These are phyloP conservation scores for Dactylorhiza incarnata DNA, from an alignment of 106 monocot species.

Conservation along the genomic window DNA sequence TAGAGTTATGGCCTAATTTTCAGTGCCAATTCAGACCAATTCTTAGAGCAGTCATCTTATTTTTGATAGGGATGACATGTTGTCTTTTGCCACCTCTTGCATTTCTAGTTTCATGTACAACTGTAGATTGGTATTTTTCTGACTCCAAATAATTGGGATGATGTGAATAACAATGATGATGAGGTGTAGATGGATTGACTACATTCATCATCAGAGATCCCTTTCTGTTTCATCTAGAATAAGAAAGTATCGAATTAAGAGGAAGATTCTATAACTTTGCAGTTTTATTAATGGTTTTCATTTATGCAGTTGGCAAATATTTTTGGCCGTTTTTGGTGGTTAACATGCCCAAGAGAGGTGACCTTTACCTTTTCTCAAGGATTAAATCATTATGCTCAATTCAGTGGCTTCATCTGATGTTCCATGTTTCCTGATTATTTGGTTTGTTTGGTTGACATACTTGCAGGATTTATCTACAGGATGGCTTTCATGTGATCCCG, in stretches of 20 bases:
- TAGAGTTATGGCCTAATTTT: background rate
- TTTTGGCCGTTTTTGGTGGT: slow-evolving; percentile 79
- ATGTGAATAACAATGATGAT: background rate
- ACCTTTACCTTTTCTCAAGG: slow-evolving; percentile 1
- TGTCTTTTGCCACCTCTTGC: background rate
- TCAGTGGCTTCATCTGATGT: background rate
- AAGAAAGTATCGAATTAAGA: background rate
- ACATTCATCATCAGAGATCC: background rate
- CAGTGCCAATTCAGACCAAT: background rate
- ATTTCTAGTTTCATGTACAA: background rate
- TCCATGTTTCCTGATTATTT: background rate
- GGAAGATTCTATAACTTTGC: background rate
- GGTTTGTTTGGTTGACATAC: background rate
- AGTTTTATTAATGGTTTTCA: background rate
- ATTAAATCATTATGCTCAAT: background rate
- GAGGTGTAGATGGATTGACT: background rate
- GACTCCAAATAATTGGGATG: background rate
- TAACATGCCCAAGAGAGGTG: slow-evolving; percentile 98
- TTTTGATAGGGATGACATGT: background rate
- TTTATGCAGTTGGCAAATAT: slow-evolving; percentile 77
- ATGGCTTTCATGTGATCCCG: slow-evolving; percentile 97
- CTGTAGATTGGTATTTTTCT: background rate
- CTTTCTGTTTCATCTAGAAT: background rate
- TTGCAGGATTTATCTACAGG: slow-evolving; percentile 91
- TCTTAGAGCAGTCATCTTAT: background rate